Conservation (phyloP, 1,284 basidiomycete genomes). For the Schizophyllum commune region DNA sequence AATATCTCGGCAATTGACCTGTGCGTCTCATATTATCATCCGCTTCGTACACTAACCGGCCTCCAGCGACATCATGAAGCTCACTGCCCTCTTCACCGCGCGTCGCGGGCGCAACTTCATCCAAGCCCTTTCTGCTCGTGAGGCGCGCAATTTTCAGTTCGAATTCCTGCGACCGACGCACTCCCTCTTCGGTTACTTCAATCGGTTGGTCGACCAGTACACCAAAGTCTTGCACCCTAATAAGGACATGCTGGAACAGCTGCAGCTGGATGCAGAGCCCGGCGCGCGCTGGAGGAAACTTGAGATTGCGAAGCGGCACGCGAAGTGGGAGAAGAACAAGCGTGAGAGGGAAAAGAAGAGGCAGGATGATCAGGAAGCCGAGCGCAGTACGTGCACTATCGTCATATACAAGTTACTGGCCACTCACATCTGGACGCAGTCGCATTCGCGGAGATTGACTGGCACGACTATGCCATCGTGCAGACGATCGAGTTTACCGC, state of each 20-base stretch:
- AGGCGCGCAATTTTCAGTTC: constrained; percentile 95
- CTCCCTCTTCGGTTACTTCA: constrained; percentile 95
- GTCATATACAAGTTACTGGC: constrained; percentile 4
- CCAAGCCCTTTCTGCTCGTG: constrained; percentile 75
- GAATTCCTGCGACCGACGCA: constrained; percentile 95
- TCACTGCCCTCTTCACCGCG: constrained; percentile 95
- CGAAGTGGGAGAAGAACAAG: constrained; percentile 84
- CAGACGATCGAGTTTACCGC: constrained; percentile 98
- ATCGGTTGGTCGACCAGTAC: constrained; percentile 95
- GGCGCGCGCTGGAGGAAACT: constrained; percentile 71
- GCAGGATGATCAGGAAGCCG: constrained; percentile 86
- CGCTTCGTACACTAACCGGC: constrained; percentile 4
- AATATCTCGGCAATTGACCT: constrained; percentile 87
- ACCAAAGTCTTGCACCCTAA: constrained; percentile 84
- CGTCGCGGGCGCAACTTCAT: constrained; percentile 87
- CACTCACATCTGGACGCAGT: constrained; percentile 31
- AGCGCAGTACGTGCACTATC: constrained; percentile 53
- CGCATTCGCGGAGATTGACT: constrained; percentile 96
- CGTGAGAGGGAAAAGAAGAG: constrained; percentile 81
- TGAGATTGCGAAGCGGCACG: constrained; percentile 70
- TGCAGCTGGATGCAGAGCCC: constrained; percentile 57
- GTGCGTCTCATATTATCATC: constrained; percentile 39
- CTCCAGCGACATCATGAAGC: constrained; percentile 78
- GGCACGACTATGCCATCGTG: constrained; percentile 99
- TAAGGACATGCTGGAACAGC: constrained; percentile 62